Percentiles rank a stretch among this genome's conserved stretches.
phyloP scores from a whole-genome alignment of 768 basidiomycete species.

The Russula compacta region DNA sequence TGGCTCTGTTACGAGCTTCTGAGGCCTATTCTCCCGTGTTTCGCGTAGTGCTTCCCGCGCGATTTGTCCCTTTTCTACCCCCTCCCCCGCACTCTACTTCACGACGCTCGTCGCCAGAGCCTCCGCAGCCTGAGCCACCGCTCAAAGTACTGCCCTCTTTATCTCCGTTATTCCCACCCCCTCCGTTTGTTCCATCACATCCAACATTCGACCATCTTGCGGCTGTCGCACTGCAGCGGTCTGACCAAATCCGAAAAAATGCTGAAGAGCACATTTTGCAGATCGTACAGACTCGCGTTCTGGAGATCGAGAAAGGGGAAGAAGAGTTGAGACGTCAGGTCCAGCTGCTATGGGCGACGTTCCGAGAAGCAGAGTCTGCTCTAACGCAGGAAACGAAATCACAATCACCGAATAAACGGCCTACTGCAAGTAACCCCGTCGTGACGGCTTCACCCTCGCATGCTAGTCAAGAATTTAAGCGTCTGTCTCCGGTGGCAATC shows the following conservation, averaged over 20 bases:
- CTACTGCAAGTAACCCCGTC: neutral
- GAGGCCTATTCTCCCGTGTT: slow-evolving; percentile 31
- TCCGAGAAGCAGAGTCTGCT: slow-evolving; percentile 38
- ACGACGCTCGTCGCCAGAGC: slow-evolving; percentile 2
- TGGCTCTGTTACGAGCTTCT: slow-evolving; percentile 22
- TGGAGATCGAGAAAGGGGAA: slow-evolving; percentile 50
- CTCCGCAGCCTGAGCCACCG: slow-evolving; percentile 6
- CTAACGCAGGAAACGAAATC: slow-evolving; percentile 33
- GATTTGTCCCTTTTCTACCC: slow-evolving; percentile 3
- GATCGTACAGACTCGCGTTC: slow-evolving; percentile 44
- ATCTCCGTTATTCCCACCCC: slow-evolving; percentile 59
- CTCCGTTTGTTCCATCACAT: slow-evolving; percentile 70
- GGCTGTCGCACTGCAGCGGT: slow-evolving; percentile 44
- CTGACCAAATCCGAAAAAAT: slow-evolving; percentile 42
- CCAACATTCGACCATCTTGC: slow-evolving; percentile 60
- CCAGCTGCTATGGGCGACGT: slow-evolving; percentile 53
- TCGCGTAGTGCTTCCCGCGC: slow-evolving; percentile 23
- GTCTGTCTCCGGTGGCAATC: slow-evolving; percentile 31
- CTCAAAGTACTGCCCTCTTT: slow-evolving; percentile 41
- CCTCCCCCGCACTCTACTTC: slow-evolving; percentile 3
- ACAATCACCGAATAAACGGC: slow-evolving; percentile 14
- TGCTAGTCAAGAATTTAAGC: neutral
- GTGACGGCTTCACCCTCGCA: neutral
- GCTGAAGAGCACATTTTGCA: slow-evolving; percentile 52
- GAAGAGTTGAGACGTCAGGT: slow-evolving; percentile 46